Conservation (phyloP, 2,329 filamentous ascomycete genomes). For the Xylaria sp. region DNA sequence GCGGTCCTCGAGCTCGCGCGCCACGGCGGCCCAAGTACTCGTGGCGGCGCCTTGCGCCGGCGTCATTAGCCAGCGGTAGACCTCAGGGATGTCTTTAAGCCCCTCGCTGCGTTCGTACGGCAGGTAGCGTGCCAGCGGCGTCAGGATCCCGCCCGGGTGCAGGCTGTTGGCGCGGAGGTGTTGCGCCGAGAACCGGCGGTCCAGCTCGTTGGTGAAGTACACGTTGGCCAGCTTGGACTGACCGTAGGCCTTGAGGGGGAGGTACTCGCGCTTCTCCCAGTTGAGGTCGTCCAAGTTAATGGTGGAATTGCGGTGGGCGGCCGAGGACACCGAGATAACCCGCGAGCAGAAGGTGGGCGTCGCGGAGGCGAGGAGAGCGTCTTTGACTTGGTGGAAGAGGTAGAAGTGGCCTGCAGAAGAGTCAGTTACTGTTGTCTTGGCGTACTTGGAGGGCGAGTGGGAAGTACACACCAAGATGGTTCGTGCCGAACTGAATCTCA, state of each 20-base stretch:
- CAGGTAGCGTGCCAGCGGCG: not conserved
- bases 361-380: not conserved
- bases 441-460: no score
- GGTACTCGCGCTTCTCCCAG: not conserved
- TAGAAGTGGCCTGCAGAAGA: not conserved
- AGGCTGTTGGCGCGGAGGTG: not conserved
- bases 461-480: conserved; percentile 18
- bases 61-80: not conserved
- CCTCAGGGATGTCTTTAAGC: not conserved
- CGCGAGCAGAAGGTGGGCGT: not conserved
- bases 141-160: not conserved
- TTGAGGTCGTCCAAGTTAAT: conserved; percentile 4
- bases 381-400: not conserved
- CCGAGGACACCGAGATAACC: not conserved
- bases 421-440: not conserved
- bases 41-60: not conserved
- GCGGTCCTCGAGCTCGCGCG: not conserved
- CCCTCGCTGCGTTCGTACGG: not conserved
- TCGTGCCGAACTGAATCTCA: conserved; percentile 26
- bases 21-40: not conserved
- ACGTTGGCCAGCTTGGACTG: not conserved
- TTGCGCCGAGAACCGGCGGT: not conserved
- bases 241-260: not conserved
- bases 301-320: not conserved
- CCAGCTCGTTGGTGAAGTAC: not conserved